Percentiles rank a stretch among this genome's conserved stretches.
phyloP scores from a whole-genome alignment of 148 eudicot genomes.

The Cornus suecica region DNA sequence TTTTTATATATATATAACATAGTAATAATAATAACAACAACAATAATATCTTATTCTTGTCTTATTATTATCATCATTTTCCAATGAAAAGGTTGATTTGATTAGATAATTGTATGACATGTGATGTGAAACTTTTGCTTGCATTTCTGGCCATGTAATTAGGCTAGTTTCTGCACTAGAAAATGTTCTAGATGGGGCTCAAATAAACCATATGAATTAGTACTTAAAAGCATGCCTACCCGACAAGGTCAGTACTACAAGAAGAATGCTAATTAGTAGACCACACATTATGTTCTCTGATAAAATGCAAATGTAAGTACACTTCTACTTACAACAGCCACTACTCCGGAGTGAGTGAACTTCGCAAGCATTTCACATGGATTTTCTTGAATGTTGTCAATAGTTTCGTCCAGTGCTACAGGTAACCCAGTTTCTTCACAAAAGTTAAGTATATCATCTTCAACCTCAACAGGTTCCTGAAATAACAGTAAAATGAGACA shows the following conservation, averaged over 20 bases:
- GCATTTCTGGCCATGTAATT: slow-evolving; percentile 5
- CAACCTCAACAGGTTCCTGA: slow-evolving; percentile 85
- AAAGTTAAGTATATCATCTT: slow-evolving; percentile 77
- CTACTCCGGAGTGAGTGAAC: slow-evolving; percentile 74
- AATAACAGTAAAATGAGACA: slow-evolving; percentile 16
- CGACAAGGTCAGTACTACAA: background rate
- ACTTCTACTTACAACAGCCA: slow-evolving; percentile 75
- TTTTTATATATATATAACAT: background rate
- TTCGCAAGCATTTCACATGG: slow-evolving; percentile 52
- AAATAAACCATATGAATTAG: background rate
- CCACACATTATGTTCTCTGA: background rate
- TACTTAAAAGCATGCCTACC: background rate
- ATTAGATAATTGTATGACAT: background rate
- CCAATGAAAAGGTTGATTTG: background rate
- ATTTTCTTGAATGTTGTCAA: slow-evolving; percentile 54
- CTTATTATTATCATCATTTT: no score
- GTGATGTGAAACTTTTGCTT: background rate
- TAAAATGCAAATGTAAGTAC: background rate
- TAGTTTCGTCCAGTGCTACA: slow-evolving; percentile 94
- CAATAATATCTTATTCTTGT: no score
- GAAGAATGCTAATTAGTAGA: background rate
- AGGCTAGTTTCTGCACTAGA: background rate
- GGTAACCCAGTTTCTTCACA: slow-evolving; percentile 84
- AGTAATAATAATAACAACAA: background rate
- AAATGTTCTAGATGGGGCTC: background rate